These are phyloP conservation scores for Irpex rosettiformis DNA, from an alignment of 1,284 basidiomycete species.

Conservation along the genomic window DNA sequence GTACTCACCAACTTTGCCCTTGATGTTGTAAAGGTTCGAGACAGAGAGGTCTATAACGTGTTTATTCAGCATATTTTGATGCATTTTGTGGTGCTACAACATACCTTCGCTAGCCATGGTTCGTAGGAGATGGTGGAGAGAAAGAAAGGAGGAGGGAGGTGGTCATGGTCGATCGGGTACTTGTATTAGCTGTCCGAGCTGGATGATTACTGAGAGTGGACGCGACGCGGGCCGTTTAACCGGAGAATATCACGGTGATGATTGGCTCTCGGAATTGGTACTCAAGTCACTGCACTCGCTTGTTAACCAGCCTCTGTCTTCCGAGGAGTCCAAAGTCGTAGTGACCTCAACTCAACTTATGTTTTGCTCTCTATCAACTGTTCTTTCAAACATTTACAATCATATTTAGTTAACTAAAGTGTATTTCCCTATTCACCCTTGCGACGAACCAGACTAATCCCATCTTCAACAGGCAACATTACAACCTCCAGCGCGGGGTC, in stretches of 20 bases:
- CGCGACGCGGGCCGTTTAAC: too few species aligned
- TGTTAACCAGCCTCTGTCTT: too few species aligned
- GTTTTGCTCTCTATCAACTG: too few species aligned
- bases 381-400: too few species aligned
- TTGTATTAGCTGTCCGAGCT: background rate
- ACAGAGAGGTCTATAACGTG: slow-evolving; percentile 50
- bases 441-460: slow-evolving; percentile 18
- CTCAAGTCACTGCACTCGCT: background rate
- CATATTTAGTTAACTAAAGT: too few species aligned
- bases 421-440: slow-evolving; percentile 13
- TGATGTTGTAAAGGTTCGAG: slow-evolving; percentile 66
- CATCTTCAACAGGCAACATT: slow-evolving; percentile 18
- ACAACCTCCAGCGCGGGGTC: slow-evolving; percentile 15
- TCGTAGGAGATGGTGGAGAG: background rate
- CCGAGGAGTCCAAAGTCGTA: too few species aligned
- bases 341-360: too few species aligned
- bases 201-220: background rate
- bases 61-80: background rate
- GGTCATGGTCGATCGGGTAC: background rate
- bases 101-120: slow-evolving; percentile 2
- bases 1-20: slow-evolving; percentile 67
- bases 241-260: background rate
- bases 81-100: background rate
- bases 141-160: background rate
- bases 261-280: background rate